phyloP scores from a whole-genome alignment of 305 asterid genomes.

The Andrographis paniculata region DNA sequence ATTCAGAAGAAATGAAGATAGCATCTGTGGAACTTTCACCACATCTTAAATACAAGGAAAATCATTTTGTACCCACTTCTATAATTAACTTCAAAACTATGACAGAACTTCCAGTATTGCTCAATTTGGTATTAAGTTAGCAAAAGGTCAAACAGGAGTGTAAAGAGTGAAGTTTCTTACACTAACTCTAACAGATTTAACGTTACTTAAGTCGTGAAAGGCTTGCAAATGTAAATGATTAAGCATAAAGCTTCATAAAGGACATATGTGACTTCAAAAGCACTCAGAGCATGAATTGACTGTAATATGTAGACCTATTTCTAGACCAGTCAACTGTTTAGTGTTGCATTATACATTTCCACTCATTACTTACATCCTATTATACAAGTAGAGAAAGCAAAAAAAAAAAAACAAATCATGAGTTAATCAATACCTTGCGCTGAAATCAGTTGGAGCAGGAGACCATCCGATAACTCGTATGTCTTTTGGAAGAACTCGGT shows the following conservation, averaged over 20 bases:
- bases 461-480: conserved; percentile 92
- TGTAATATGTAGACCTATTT: conserved; percentile 4
- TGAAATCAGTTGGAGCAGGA: conserved; percentile 75
- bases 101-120: conserved; percentile 1
- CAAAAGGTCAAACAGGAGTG: background rate
- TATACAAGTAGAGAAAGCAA: conserved; percentile 14
- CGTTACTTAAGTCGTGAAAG: background rate
- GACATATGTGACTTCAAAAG: background rate
- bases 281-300: background rate
- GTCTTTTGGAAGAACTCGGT: conserved; percentile 78
- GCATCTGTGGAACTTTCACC: conserved; percentile 8
- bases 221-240: background rate
- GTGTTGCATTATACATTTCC: too few relatives aligned
- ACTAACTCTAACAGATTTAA: background rate
- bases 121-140: background rate
- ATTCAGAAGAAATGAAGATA: conserved; percentile 14
- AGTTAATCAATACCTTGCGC: conserved; percentile 59
- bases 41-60: conserved; percentile 9
- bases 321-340: too few relatives aligned
- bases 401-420: conserved; percentile 15
- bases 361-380: conserved; percentile 8
- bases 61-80: conserved; percentile 8
- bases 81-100: conserved; percentile 1
- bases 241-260: conserved; percentile 2
- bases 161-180: background rate